Evolutionary conservation across 768 basidiomycete species (phyloP), one percentile per base, ranked within the genome.

Genomic region (Boletus subcaerulescens): DNA sequence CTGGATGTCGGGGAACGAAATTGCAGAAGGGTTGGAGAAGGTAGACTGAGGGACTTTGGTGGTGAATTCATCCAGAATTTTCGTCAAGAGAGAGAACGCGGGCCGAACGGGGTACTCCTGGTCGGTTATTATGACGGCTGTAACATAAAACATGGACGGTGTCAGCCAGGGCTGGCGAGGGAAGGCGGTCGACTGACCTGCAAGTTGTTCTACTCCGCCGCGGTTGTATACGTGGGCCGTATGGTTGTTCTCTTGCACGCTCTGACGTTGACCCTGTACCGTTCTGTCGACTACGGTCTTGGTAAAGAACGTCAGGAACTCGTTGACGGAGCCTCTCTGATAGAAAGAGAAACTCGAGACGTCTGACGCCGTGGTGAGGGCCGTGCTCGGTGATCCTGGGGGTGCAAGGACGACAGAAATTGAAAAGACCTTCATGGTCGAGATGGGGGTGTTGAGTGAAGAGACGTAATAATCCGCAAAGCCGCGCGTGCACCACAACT

Each of bases 31-130:
- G 52, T 82, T 85, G 58, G 74, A 71, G 73, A 80, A 93, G 9
- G 86, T 75, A 0, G 85, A 77, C 63, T 86, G 81, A 7, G 90
- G 89, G 1, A 95, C 81, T 73, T 92, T 85, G 50, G 86, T 74
- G 10, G 83, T 81, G 70, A 96, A 96, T 51, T 98, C 97, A 60
- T 99, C 97, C 38, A 98, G 80, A 18, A 98, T 68, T 76, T 96
- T 98, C 54, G 90, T 86, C 50, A 99, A 77, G 40, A 99, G 80
- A 17, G 96, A 97, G 77, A 98, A 99, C 2, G 94, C 96, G 6
- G 95, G 92, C 53, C 97, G 86, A 52, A 93, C 90, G 50, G 96
- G 97, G 72, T 99, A 99, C 70, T 98, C 97, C 45, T 90, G 80
- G 74, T 98, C 95, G 18, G 94, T 89, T 63, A 98, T 89, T 62